A percentile compares a stretch with the other conserved stretches of the same genome.
Evolutionary conservation across 208 protist genomes (phyloP).

Genomic region (Crithidia sp.): DNA sequence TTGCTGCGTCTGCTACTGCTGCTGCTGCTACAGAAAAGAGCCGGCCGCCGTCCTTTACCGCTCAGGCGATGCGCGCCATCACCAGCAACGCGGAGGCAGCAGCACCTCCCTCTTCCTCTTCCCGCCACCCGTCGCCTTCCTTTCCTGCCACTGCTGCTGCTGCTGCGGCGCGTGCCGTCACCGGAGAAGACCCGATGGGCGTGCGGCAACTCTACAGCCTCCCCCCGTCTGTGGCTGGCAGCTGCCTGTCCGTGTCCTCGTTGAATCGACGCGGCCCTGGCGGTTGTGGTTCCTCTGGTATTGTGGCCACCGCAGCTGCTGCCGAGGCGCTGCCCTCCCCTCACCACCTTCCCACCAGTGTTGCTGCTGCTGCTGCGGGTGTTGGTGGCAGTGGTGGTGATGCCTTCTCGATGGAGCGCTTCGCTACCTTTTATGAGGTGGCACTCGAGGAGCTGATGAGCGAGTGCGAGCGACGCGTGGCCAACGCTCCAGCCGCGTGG

Average conservation of each 20-base stretch:
- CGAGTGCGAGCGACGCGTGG: constrained; percentile 71
- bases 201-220: constrained; percentile 36
- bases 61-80: constrained; percentile 30
- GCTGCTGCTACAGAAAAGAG: neutral
- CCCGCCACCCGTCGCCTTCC: neutral
- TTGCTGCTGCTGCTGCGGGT: no score
- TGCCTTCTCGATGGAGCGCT: constrained; percentile 49
- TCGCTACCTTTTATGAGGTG: constrained; percentile 73
- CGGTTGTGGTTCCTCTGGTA: no score
- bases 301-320: neutral
- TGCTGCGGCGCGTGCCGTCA: neutral
- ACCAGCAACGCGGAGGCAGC: neutral
- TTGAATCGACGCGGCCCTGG: neutral
- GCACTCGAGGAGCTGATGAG: constrained; percentile 78
- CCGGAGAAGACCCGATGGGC: constrained; percentile 28
- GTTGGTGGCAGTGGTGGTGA: neutral
- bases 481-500: constrained; percentile 44
- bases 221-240: constrained; percentile 22
- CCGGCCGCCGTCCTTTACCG: constrained; percentile 3
- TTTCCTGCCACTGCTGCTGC: constrained; percentile 1
- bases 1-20: neutral
- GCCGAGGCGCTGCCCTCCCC: neutral
- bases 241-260: constrained; percentile 15
- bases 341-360: no score
- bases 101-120: neutral